Base-by-base conservation (phyloP, 176 grass and related monocot species). In the Cenchrus fungigraminus region DNA sequence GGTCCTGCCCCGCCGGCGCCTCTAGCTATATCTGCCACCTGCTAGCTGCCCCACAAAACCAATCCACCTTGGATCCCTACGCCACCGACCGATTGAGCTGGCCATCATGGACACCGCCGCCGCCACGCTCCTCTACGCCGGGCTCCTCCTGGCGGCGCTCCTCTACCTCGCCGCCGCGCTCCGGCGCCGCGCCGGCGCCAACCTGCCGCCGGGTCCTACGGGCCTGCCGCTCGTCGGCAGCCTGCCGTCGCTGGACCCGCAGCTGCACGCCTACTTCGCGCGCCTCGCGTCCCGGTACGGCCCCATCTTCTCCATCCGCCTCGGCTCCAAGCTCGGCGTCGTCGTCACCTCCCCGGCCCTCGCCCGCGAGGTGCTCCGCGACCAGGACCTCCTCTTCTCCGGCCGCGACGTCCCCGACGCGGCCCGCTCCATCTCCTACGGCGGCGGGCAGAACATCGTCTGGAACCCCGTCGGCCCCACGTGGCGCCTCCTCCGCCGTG, bases 401-500 rank as follows among this genome's bases (percentile, higher is more conserved):
- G 73, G 73, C 92, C 85, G 87, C 4, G 94, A 97, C 75, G 17
- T 72, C 58, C 82, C 94, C 10, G 79, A 78, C 40, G 87, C 90
- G 4, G 87, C 58, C 13, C 83, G 84, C 70, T 74, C 89, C 70
- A 53, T 92, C 84, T 7, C 87, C 85, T 94, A 97, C 84, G 92
- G 92, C 83, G 92, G 89, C 12, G 76, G 81, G 0, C 88, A 91
- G 72, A 72, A 97, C 77, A 90, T 97, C 83, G 89, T 71, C 4
- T 97, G 94, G 92, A 94, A 82, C 74, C 89, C 94, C 25, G 82
- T 87, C 1, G 94, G 94, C 32, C 92, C 90, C 16, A 90, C 59
- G 9, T 97, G 92, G 92, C 90, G 94, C 16, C 85, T 97, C 55
- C 90, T 97, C 60, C 94, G 94, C 6, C 94, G 92, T 0, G 67